phyloP scores from a whole-genome alignment of 2,329 filamentous ascomycete species.

The Hypoxylon sp. region DNA sequence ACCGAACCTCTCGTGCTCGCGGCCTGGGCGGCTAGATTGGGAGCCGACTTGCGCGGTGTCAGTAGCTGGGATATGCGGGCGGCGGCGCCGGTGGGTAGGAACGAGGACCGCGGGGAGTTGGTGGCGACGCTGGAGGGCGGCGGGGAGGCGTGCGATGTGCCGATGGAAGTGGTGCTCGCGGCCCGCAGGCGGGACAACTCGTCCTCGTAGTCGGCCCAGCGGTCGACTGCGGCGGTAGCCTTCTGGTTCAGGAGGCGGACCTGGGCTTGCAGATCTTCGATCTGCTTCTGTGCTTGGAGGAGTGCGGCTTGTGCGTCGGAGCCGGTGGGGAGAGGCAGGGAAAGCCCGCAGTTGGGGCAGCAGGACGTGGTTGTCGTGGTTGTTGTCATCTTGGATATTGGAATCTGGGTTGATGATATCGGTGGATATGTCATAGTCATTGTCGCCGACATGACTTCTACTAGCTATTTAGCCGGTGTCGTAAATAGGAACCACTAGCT shows the following conservation, averaged over 20 bases:
- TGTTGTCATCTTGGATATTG: constrained; percentile 40
- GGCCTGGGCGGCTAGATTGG: constrained; percentile 52
- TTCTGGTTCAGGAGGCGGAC: constrained; percentile 79
- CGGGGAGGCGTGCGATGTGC: constrained; percentile 42
- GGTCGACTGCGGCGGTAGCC: constrained; percentile 74
- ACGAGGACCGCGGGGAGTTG: constrained; percentile 49
- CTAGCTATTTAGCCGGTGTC: constrained; percentile 20
- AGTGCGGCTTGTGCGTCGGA: constrained; percentile 61
- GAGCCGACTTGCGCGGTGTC: constrained; percentile 51
- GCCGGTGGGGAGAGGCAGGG: constrained; percentile 50
- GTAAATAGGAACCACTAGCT: neutral
- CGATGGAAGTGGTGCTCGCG: constrained; percentile 50
- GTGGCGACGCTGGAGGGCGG: constrained; percentile 39
- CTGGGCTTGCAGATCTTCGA: constrained; percentile 79
- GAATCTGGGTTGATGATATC: constrained; percentile 24
- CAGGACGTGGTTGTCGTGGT: constrained; percentile 52
- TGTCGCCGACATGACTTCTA: constrained; percentile 42
- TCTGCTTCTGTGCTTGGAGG: constrained; percentile 69
- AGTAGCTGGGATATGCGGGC: constrained; percentile 54
- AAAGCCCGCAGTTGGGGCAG: constrained; percentile 68
- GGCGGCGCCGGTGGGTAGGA: constrained; percentile 53
- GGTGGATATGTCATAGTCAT: constrained; percentile 51
- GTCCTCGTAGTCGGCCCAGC: constrained; percentile 85
- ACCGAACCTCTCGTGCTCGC: constrained; percentile 41
- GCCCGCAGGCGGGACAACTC: constrained; percentile 75